phyloP scores from a whole-genome alignment of 306 rosid species.

The Rubus idaeus region DNA sequence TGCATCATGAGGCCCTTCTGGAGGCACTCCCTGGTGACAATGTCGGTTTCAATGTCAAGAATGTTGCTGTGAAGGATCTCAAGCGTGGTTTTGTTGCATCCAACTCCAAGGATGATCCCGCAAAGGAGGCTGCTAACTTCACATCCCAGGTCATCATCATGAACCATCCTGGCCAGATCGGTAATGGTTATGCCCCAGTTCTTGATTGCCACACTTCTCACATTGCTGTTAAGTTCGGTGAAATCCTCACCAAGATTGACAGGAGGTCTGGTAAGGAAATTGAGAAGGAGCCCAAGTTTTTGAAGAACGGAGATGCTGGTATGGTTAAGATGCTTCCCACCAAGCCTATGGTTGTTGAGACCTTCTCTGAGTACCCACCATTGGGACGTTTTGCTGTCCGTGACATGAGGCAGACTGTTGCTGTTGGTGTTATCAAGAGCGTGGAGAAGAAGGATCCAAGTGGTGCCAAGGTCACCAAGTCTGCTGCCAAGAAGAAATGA shows the following conservation, averaged over 20 bases:
- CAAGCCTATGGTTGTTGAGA: slow-evolving; percentile 44
- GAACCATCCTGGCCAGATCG: slow-evolving; percentile 41
- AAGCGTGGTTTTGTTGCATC: slow-evolving; percentile 33
- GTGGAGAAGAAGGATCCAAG: slow-evolving; percentile 42
- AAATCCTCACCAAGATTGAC: slow-evolving; percentile 34
- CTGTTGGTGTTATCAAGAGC: slow-evolving; percentile 38
- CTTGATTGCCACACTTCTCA: slow-evolving; percentile 43
- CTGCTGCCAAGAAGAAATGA: slow-evolving; percentile 40
- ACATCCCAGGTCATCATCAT: slow-evolving; percentile 37
- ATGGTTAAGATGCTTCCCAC: slow-evolving; percentile 41
- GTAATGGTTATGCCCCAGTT: slow-evolving; percentile 36
- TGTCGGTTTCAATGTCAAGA: slow-evolving; percentile 32
- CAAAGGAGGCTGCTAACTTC: slow-evolving; percentile 38
- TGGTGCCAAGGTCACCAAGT: slow-evolving; percentile 37
- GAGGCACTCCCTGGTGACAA: slow-evolving; percentile 27
- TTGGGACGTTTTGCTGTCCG: slow-evolving; percentile 37
- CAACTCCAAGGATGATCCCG: slow-evolving; percentile 29
- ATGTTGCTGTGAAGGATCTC: slow-evolving; percentile 35
- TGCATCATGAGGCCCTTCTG: slow-evolving; percentile 35
- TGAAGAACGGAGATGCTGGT: slow-evolving; percentile 40
- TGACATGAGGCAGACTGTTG: slow-evolving; percentile 34
- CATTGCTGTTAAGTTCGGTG: slow-evolving; percentile 36
- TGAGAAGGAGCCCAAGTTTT: slow-evolving; percentile 35
- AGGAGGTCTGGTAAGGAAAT: slow-evolving; percentile 37
- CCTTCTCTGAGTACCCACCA: slow-evolving; percentile 36